phyloP scores from a whole-genome alignment of 2,329 filamentous ascomycete genomes.

The Exserohilum rostratum region DNA sequence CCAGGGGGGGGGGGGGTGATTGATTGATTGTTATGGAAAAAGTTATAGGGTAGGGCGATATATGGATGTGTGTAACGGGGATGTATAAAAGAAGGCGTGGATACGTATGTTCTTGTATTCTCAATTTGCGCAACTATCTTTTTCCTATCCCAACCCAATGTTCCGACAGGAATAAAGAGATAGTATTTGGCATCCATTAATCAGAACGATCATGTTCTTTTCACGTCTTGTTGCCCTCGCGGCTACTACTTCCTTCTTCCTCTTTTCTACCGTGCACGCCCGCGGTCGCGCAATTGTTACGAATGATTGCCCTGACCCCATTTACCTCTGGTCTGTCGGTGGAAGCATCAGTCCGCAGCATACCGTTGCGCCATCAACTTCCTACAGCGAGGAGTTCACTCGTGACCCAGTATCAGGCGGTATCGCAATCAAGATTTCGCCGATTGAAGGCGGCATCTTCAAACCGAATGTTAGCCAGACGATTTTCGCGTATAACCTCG shows the following conservation, averaged over 20 bases:
- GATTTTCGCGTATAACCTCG: constrained; percentile 38
- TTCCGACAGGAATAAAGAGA: background rate
- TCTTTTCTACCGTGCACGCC: constrained; percentile 20
- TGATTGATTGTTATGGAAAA: too few relatives aligned
- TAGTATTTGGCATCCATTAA: too few relatives aligned
- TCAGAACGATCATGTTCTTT: background rate
- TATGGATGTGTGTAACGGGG: too few relatives aligned
- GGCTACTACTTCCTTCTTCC: background rate
- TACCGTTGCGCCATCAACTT: constrained; percentile 26
- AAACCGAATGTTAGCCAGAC: constrained; percentile 38
- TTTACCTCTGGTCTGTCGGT: constrained; percentile 43
- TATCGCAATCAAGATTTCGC: constrained; percentile 32
- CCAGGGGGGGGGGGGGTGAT: too few relatives aligned
- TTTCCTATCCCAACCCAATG: background rate
- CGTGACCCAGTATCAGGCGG: constrained; percentile 29
- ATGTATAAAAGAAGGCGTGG: too few relatives aligned
- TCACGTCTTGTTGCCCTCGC: background rate
- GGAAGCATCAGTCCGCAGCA: constrained; percentile 21
- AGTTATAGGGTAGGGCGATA: too few relatives aligned
- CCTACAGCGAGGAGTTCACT: constrained; percentile 35
- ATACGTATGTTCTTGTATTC: too few relatives aligned
- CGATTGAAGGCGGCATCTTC: constrained; percentile 28
- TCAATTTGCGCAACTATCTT: background rate
- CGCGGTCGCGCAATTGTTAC: constrained; percentile 40
- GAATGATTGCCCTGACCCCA: constrained; percentile 36